These are phyloP conservation scores for Penicillium riverlandense DNA, from an alignment of 495 filamentous ascomycete species.

Conservation along the genomic window DNA sequence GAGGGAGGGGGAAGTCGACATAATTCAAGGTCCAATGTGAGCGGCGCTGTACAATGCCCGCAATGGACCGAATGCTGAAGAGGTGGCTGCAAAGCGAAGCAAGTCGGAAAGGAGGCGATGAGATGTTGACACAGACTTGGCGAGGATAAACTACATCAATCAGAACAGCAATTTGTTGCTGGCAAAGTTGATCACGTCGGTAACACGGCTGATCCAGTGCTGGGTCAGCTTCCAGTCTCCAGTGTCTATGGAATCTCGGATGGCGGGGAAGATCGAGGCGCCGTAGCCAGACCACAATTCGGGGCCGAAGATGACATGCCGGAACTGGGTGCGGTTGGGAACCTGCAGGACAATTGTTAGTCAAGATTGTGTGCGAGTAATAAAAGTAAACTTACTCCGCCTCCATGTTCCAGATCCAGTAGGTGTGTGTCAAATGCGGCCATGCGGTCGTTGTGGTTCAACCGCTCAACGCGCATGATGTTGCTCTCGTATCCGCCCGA, in stretches of 20 bases:
- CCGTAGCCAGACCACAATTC: conserved; percentile 72
- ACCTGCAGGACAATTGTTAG: conserved; percentile 46
- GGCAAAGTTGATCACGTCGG: conserved; percentile 59
- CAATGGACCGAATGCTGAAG: background rate
- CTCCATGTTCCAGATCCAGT: conserved; percentile 61
- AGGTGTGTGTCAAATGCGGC: conserved; percentile 75
- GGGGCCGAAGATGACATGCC: conserved; percentile 85
- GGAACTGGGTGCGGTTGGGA: conserved; percentile 87
- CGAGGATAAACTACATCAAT: conserved; percentile 19
- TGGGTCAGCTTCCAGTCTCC: conserved; percentile 66
- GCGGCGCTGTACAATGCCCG: conserved; percentile 20
- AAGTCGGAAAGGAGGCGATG: background rate
- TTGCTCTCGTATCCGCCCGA: conserved; percentile 64
- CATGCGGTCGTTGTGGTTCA: conserved; percentile 66
- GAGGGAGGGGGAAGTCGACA: background rate
- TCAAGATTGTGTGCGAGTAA: background rate
- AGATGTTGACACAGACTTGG: conserved; percentile 1
- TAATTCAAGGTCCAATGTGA: conserved; percentile 1
- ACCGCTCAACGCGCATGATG: conserved; percentile 52
- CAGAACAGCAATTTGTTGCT: conserved; percentile 49
- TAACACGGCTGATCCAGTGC: conserved; percentile 63
- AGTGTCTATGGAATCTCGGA: conserved; percentile 71
- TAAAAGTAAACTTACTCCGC: conserved; percentile 51
- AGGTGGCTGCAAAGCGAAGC: too few species aligned
- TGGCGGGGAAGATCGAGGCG: conserved; percentile 71